phyloP scores from a whole-genome alignment of 1,139 yeast species.

The Candida neerlandica region DNA sequence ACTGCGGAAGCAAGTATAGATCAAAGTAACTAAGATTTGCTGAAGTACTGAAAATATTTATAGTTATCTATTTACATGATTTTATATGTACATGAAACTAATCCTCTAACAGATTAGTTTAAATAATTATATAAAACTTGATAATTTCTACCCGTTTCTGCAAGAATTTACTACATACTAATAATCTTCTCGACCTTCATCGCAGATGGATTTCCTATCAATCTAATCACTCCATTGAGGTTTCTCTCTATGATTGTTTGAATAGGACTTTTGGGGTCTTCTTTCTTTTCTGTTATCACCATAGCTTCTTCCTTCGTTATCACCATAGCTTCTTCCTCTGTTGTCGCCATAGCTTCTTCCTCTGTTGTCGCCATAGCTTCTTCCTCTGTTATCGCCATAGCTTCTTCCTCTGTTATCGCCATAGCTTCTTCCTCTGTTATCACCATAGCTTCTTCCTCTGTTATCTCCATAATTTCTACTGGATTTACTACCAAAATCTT shows the following conservation, averaged over 20 bases:
- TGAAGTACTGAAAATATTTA: neutral
- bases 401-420: neutral
- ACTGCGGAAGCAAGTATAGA: neutral
- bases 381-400: neutral
- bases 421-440: neutral
- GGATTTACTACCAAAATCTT: slow-evolving; percentile 3
- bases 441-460: neutral
- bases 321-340: slow-evolving; percentile 8
- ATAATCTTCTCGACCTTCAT: too few relatives aligned
- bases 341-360: neutral
- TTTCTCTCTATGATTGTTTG: too few relatives aligned
- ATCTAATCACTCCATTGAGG: too few relatives aligned
- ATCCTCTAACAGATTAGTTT: too few relatives aligned
- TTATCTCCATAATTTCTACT: too few relatives aligned
- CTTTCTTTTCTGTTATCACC: slow-evolving; percentile 4
- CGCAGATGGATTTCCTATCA: too few relatives aligned
- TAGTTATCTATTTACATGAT: neutral
- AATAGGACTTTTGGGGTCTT: too few relatives aligned
- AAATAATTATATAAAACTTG: neutral
- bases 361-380: neutral
- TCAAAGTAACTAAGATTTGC: neutral
- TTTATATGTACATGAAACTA: neutral
- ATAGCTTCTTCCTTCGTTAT: slow-evolving; percentile 9
- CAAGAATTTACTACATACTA: too few relatives aligned
- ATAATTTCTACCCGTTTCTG: too few relatives aligned